phyloP scores from a whole-genome alignment of 176 grass and related monocot species.

The Zoysia pacifica region DNA sequence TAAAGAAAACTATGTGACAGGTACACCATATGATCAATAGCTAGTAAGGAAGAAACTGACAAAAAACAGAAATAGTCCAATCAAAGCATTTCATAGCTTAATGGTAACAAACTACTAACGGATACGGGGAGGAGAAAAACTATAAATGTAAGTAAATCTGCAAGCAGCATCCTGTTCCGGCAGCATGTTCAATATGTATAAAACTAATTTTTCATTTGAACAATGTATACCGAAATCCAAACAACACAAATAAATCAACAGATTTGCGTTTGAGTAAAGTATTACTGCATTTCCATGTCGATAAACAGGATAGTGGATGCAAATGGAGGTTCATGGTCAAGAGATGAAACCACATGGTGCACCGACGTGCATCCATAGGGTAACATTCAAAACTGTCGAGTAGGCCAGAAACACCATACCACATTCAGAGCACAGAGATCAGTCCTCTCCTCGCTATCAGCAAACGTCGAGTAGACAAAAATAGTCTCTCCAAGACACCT shows the following conservation, averaged over 20 bases:
- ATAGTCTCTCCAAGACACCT: slow-evolving; percentile 58
- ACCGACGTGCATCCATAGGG: not conserved
- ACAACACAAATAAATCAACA: not conserved
- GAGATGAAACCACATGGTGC: not conserved
- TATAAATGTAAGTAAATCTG: not conserved
- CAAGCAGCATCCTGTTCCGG: not conserved
- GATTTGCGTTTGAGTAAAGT: not conserved
- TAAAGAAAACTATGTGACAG: not conserved
- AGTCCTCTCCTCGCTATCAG: slow-evolving; percentile 48
- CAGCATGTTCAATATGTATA: not conserved
- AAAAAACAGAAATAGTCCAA: slow-evolving; percentile 10
- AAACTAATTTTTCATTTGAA: not conserved
- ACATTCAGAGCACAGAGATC: slow-evolving; percentile 61
- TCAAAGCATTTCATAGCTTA: slow-evolving; percentile 25
- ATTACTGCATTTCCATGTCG: not conserved
- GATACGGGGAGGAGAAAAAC: not conserved
- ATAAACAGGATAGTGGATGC: not conserved
- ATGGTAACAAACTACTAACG: not conserved
- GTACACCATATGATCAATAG: slow-evolving; percentile 16
- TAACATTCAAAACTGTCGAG: slow-evolving; percentile 2
- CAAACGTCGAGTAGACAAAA: slow-evolving; percentile 56
- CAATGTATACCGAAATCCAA: not conserved
- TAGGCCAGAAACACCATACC: slow-evolving; percentile 38
- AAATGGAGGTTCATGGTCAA: not conserved
- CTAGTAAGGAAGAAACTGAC: not conserved